phyloP scores from a whole-genome alignment of 306 rosid species.

The Abrus precatorius region DNA sequence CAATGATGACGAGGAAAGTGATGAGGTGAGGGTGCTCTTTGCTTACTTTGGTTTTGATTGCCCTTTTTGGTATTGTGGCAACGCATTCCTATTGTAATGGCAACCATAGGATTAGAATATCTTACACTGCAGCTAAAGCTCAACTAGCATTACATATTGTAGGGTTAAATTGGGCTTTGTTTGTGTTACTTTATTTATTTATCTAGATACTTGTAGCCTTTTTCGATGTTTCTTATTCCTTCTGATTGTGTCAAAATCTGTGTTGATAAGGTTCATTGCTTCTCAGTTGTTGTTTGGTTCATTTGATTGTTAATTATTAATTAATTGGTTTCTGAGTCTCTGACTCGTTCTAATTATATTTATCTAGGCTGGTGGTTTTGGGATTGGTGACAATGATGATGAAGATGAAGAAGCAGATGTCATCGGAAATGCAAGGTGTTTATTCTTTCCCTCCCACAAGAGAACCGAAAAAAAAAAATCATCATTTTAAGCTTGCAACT shows the following conservation, averaged over 20 bases:
- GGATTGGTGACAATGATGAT: conserved; percentile 56
- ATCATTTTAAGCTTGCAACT: conserved; percentile 34
- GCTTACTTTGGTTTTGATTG: conserved; percentile 20
- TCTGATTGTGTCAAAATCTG: conserved; percentile 4
- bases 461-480: background rate
- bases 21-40: conserved; percentile 56
- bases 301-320: background rate
- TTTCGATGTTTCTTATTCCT: background rate
- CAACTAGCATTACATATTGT: no score
- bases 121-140: background rate
- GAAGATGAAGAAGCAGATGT: conserved; percentile 63
- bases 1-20: conserved; percentile 65
- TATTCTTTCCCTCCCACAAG: conserved; percentile 13
- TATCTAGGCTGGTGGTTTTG: conserved; percentile 68
- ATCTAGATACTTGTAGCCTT: background rate
- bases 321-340: conserved; percentile 24
- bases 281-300: conserved; percentile 3
- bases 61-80: background rate
- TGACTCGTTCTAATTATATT: conserved; percentile 38
- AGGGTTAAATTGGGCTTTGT: background rate
- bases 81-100: background rate
- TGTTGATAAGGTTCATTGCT: background rate
- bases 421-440: conserved; percentile 68
- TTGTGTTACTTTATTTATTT: background rate
- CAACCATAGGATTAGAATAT: background rate